These are phyloP conservation scores for Dothistroma septosporum DNA, from an alignment of 2,329 filamentous ascomycete genomes.

Conservation along the genomic window DNA sequence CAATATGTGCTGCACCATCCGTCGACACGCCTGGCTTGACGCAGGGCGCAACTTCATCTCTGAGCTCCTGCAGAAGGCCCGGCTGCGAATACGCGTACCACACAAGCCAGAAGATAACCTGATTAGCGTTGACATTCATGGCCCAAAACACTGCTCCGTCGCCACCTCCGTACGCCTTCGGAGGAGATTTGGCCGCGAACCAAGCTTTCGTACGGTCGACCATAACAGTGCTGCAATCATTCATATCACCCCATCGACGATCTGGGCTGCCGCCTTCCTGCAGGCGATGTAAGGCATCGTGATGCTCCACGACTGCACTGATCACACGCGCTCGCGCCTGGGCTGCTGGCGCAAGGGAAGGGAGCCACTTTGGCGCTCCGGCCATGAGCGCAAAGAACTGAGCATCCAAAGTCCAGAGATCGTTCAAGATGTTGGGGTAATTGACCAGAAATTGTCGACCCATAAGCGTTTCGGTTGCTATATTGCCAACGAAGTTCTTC, in stretches of 20 bases:
- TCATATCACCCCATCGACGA: slow-evolving; percentile 1
- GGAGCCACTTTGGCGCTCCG: background rate
- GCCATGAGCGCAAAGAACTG: background rate
- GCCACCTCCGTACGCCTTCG: background rate
- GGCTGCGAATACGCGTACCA: background rate
- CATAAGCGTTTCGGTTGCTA: background rate
- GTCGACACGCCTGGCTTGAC: background rate
- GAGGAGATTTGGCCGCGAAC: background rate
- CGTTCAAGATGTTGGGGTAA: background rate
- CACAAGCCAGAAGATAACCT: background rate
- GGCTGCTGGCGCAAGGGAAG: background rate
- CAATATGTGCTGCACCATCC: background rate
- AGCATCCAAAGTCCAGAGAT: background rate
- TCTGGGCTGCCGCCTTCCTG: background rate
- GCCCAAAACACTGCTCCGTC: slow-evolving; percentile 2
- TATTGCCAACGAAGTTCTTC: background rate
- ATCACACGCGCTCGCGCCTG: background rate
- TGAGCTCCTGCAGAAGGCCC: background rate
- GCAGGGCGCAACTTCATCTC: background rate
- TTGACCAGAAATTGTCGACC: background rate
- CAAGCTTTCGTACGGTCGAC: background rate
- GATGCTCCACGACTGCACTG: background rate
- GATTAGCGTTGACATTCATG: background rate
- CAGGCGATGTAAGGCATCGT: background rate
- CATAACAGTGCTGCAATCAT: background rate